Evolutionary conservation across 306 rosid genomes (phyloP).

Genomic region (Quillaja saponaria): DNA sequence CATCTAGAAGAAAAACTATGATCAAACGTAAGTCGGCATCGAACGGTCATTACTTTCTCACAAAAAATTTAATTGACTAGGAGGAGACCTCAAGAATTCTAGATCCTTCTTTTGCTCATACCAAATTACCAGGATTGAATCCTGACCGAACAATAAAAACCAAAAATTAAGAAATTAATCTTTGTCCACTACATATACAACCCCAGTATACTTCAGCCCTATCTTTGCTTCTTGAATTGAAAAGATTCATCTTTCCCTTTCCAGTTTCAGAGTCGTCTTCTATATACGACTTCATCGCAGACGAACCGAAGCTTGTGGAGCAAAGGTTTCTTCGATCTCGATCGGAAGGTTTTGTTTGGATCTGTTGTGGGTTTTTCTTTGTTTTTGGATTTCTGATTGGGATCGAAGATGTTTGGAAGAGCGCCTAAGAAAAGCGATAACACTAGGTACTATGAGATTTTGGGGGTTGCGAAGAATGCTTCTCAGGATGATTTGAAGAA

Average conservation of each 20-base stretch:
- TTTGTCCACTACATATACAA: background rate
- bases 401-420: constrained; percentile 63
- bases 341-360: background rate
- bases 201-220: background rate
- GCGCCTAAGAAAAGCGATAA: constrained; percentile 73
- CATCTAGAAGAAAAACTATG: constrained; percentile 37
- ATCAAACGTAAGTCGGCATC: constrained; percentile 5
- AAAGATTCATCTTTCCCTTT: background rate
- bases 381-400: too few relatives aligned
- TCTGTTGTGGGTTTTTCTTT: too few relatives aligned
- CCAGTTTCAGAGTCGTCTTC: constrained; percentile 29
- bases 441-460: constrained; percentile 68
- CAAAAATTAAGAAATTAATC: background rate
- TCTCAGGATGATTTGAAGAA: constrained; percentile 79
- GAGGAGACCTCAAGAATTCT: constrained; percentile 17
- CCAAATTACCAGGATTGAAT: background rate
- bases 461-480: constrained; percentile 75
- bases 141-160: constrained; percentile 28
- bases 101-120: constrained; percentile 34
- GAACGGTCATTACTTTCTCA: constrained; percentile 23
- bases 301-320: background rate
- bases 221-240: background rate
- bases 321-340: constrained; percentile 12
- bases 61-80: background rate
- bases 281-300: background rate